Percentiles rank a stretch among this genome's conserved stretches.
Conservation (phyloP, 352 stramenopile species). For the Globisporangium carolinianum region DNA sequence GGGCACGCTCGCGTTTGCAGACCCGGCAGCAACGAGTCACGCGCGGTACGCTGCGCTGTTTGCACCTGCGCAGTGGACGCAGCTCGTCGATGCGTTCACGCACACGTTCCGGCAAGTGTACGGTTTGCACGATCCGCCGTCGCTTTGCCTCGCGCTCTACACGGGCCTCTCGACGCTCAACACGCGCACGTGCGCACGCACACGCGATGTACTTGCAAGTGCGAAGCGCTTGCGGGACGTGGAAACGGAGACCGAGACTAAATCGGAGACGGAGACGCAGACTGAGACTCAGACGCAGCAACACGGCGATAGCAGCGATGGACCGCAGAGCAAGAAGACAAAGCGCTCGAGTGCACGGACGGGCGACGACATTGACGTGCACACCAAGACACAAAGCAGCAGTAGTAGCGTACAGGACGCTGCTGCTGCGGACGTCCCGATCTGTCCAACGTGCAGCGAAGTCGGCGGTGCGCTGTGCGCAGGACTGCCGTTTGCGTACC, state of each 20-base stretch:
- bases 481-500: constrained; percentile 63
- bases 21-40: constrained; percentile 51
- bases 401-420: background rate
- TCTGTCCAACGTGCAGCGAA: constrained; percentile 74
- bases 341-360: constrained; percentile 18
- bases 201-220: constrained; percentile 30
- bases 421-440: constrained; percentile 22
- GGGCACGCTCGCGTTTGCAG: constrained; percentile 66
- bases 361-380: background rate
- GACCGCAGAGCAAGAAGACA: constrained; percentile 36
- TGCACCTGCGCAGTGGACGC: constrained; percentile 44
- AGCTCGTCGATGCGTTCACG: constrained; percentile 49
- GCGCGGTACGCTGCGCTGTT: constrained; percentile 62
- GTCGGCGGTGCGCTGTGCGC: constrained; percentile 52
- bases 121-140: constrained; percentile 56
- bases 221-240: constrained; percentile 16
- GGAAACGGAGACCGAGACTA: background rate
- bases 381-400: constrained; percentile 11
- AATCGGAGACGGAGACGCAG: background rate
- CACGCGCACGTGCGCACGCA: constrained; percentile 58
- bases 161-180: constrained; percentile 69
- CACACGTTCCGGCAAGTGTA: constrained; percentile 65
- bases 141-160: constrained; percentile 57
- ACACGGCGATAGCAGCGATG: constrained; percentile 8
- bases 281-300: constrained; percentile 9